phyloP scores from a whole-genome alignment of 768 basidiomycete species.

The Paxillus ammoniavirescens region DNA sequence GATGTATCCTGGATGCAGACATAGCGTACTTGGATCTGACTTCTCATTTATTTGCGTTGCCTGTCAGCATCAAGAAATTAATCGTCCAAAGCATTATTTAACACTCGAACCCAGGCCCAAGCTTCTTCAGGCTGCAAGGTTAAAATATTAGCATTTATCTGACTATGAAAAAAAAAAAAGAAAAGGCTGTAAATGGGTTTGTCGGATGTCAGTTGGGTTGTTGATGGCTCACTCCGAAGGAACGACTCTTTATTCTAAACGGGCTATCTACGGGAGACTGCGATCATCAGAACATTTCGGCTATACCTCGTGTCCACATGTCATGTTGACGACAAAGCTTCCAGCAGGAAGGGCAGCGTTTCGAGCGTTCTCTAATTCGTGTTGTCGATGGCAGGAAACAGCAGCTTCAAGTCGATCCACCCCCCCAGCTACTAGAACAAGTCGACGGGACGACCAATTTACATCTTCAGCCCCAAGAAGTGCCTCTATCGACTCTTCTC shows the following conservation, averaged over 20 bases:
- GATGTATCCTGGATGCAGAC: slow-evolving; percentile 20
- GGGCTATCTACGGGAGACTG: too few species aligned
- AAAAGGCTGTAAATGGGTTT: too few species aligned
- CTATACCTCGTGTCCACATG: neutral
- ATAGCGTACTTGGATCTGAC: slow-evolving; percentile 6
- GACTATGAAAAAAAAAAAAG: too few species aligned
- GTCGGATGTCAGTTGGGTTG: too few species aligned
- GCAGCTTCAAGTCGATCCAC: slow-evolving; percentile 6
- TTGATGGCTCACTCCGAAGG: too few species aligned
- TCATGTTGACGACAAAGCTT: slow-evolving; percentile 20
- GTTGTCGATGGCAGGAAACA: slow-evolving; percentile 1
- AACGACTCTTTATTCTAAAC: too few species aligned
- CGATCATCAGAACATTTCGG: neutral
- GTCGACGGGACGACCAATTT: neutral
- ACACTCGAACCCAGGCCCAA: too few species aligned
- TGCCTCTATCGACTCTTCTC: neutral
- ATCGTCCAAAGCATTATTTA: too few species aligned
- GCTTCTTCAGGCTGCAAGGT: too few species aligned
- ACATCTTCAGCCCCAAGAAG: slow-evolving; percentile 5
- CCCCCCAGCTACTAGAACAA: slow-evolving; percentile 1
- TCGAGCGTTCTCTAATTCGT: slow-evolving; percentile 12
- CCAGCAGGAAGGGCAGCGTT: slow-evolving; percentile 4
- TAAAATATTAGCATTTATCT: too few species aligned
- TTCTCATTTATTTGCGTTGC: neutral
- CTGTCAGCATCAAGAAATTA: too few species aligned